Conservation (phyloP, 371 early-diverging fungal species). For the Umbelopsis sp. region DNA sequence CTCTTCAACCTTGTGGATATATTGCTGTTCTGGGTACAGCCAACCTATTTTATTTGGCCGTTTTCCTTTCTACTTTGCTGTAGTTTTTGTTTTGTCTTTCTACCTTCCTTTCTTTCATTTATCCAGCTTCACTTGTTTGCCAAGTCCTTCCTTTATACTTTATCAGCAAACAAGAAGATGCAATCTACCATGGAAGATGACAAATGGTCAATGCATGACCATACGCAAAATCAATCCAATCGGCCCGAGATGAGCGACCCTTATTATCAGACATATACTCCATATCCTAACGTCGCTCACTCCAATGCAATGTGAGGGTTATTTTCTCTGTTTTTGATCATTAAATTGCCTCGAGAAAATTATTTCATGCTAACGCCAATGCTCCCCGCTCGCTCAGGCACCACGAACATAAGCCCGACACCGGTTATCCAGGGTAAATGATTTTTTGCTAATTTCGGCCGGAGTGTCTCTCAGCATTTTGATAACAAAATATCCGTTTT, state of each 20-base stretch:
- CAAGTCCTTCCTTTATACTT: conserved; percentile 14
- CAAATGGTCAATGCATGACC: conserved; percentile 12
- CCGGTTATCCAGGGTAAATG: conserved; percentile 13
- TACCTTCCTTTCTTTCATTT: background rate
- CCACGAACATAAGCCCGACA: conserved; percentile 10
- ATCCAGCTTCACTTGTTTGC: background rate
- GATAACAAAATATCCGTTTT: background rate
- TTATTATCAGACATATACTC: background rate
- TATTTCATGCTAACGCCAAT: background rate
- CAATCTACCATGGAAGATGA: conserved; percentile 12
- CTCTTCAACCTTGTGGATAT: conserved; percentile 17
- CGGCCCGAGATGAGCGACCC: conserved; percentile 9
- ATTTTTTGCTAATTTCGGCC: background rate
- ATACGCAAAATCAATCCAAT: background rate
- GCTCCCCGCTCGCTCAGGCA: background rate
- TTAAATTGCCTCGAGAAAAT: background rate
- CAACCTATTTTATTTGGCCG: background rate
- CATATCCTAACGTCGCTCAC: conserved; percentile 1
- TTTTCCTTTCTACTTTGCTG: background rate
- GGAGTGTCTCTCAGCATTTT: background rate
- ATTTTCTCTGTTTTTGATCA: background rate
- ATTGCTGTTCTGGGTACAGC: conserved; percentile 2
- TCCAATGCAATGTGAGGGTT: conserved; percentile 1
- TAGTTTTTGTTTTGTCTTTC: background rate
- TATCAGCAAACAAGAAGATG: conserved; percentile 1